These are phyloP conservation scores for Zizania palustris DNA, from an alignment of 202 grass and related monocot species.

Conservation along the genomic window DNA sequence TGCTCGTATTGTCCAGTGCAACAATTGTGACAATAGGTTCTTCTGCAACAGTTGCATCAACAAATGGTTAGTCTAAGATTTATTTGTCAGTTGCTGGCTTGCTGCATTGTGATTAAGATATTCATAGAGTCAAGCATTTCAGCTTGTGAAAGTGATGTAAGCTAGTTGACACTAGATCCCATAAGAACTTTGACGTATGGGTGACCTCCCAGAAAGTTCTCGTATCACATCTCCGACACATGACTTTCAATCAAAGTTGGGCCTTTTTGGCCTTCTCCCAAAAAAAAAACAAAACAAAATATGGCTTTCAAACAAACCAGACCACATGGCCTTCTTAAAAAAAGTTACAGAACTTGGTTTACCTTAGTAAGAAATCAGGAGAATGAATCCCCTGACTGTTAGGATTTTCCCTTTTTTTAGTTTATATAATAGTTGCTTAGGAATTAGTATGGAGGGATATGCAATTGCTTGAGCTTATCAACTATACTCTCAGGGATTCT, in stretches of 20 bases:
- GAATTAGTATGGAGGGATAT: not conserved
- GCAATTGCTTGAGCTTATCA: not conserved
- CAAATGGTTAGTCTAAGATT: conserved; percentile 59
- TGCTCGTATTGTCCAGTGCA: conserved; percentile 61
- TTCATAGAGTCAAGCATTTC: conserved; percentile 3
- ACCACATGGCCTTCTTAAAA: no score
- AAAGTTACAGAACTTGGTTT: not conserved
- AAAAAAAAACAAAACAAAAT: no score
- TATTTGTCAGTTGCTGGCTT: conserved; percentile 4
- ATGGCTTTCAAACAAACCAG: no score
- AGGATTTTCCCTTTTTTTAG: not conserved
- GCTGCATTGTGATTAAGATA: conserved; percentile 19
- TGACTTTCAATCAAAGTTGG: no score
- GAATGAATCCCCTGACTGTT: not conserved
- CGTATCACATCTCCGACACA: no score
- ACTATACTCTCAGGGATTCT: not conserved
- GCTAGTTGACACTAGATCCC: no score
- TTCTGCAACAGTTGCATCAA: conserved; percentile 90
- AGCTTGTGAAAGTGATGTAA: no score
- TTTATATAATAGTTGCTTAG: conserved; percentile 9
- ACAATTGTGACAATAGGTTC: conserved; percentile 58
- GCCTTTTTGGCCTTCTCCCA: no score
- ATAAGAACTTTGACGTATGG: no score
- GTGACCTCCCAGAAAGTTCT: no score
- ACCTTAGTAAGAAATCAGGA: not conserved